Evolutionary conservation across 805 yeast genomes (phyloP).

Genomic region (Candida wancherniae): DNA sequence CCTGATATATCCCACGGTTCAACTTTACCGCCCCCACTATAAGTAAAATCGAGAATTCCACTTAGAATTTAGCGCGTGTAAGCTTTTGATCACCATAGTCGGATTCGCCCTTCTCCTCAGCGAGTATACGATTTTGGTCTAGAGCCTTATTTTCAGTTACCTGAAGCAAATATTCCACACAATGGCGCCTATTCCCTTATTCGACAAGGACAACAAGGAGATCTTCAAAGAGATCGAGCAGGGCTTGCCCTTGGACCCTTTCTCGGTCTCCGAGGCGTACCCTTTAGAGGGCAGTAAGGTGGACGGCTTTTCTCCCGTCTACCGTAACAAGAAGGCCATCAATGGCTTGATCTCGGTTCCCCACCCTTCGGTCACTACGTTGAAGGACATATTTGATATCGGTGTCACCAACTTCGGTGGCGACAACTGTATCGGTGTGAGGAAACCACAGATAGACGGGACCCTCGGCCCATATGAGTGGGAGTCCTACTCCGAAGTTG

Average conservation of each 20-base stretch:
- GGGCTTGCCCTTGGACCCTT: slow-evolving; percentile 8
- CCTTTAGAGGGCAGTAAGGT: slow-evolving; percentile 11
- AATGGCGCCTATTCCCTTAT: no score
- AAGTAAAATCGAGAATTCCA: no score
- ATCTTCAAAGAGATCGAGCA: slow-evolving; percentile 5
- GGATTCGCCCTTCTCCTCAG: no score
- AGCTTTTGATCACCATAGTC: no score
- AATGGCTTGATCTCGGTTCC: slow-evolving; percentile 10
- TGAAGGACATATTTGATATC: slow-evolving; percentile 10
- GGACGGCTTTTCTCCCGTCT: slow-evolving; percentile 14
- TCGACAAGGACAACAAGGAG: no score
- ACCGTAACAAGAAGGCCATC: slow-evolving; percentile 11
- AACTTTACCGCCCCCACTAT: no score
- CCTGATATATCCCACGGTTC: no score
- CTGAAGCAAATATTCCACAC: no score
- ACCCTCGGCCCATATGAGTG: slow-evolving; percentile 10
- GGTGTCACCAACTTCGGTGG: slow-evolving; percentile 5
- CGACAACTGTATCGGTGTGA: slow-evolving; percentile 10
- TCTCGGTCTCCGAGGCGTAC: slow-evolving; percentile 6
- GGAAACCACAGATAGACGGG: slow-evolving; percentile 9
- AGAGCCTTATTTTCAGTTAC: no score
- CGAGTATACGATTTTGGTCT: no score
- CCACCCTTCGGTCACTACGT: slow-evolving; percentile 12
- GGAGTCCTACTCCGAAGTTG: slow-evolving; percentile 8
- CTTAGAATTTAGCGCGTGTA: no score